Base-by-base conservation (phyloP, 2,329 filamentous ascomycete species). In the Colletotrichum ledebouriae region DNA sequence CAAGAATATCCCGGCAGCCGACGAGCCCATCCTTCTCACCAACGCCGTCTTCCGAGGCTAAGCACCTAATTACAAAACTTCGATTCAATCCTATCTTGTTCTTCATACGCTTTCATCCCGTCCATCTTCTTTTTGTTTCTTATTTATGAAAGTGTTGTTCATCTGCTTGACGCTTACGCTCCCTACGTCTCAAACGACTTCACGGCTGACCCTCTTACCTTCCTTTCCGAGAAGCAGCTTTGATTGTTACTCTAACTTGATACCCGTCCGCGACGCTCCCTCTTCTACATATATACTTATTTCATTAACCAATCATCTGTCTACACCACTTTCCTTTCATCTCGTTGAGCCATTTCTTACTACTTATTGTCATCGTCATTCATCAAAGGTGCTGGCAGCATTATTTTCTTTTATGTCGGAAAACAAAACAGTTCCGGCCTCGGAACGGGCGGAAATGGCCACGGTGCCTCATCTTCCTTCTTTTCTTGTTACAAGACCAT, bases 1-100 rank as follows among this genome's bases (percentile, higher is more conserved):
- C 68, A 62, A 72, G 63, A 63, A 60, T 47, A 59, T 34, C 55
- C 29, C 69, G 13, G 55, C 59, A 12, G 63, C 65, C 17, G 56
- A 44, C 15, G 68, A 64, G 47, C 49, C 70, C 33, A 58, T 72
- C 57, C 59, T 72, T 49, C 67, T 73, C 44, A 71, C 72, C 47
- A 72, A 55, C 44, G 70, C 72, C 34, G 72, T 73, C 4, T 73
- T 73, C 71, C 63, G 57, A 63, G 63, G 63, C 41, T 67, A 58
- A 44, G n/a, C 15, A 58, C 44, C 42, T 57, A 63, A 34, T 49
- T 63, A 47, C 52, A 49, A 29, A 4, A 57, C 50, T 33, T 41
- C 61, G 11, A 22, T 6, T 53, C 49, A 9, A 49, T 47, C 13
- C 63, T 46, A 33, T 63, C 17, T 52, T 29, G 4, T 22, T 46